These are phyloP conservation scores for Pleurotus sapidus DNA, from an alignment of 768 basidiomycete genomes.

Conservation along the genomic window DNA sequence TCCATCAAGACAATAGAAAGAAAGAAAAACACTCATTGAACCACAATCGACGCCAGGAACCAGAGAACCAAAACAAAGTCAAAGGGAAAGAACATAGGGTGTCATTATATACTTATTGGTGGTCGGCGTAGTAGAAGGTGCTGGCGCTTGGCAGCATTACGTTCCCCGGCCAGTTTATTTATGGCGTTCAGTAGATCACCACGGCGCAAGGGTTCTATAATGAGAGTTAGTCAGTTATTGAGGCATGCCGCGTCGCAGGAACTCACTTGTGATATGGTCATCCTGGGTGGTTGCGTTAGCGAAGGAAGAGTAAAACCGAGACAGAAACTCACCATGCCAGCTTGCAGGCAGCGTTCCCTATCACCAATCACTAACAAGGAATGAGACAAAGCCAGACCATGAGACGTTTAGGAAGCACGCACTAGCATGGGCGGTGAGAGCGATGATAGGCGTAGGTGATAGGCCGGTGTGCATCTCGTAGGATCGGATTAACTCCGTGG, in stretches of 20 bases:
- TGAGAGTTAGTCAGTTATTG: background rate
- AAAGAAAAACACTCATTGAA: background rate
- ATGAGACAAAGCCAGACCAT: background rate
- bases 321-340: constrained; percentile 48
- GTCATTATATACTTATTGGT: background rate
- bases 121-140: constrained; percentile 9
- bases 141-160: constrained; percentile 1
- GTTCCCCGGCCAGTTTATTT: constrained; percentile 50
- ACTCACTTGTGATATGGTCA: constrained; percentile 31
- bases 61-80: background rate
- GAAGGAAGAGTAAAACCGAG: background rate
- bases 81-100: background rate
- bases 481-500: constrained; percentile 86
- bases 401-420: constrained; percentile 29
- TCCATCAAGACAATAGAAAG: background rate
- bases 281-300: constrained; percentile 17
- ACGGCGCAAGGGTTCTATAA: constrained; percentile 45
- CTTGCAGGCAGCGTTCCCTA: constrained; percentile 69
- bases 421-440: constrained; percentile 97
- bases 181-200: constrained; percentile 59
- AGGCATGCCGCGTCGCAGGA: background rate
- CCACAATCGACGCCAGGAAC: background rate
- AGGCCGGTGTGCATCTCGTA: constrained; percentile 76
- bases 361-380: constrained; percentile 77
- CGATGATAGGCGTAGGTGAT: constrained; percentile 85